Evolutionary conservation across 257 asterid genomes (phyloP), one percentile per base, ranked within the genome.

Genomic region (Solanum ossicruentum): DNA sequence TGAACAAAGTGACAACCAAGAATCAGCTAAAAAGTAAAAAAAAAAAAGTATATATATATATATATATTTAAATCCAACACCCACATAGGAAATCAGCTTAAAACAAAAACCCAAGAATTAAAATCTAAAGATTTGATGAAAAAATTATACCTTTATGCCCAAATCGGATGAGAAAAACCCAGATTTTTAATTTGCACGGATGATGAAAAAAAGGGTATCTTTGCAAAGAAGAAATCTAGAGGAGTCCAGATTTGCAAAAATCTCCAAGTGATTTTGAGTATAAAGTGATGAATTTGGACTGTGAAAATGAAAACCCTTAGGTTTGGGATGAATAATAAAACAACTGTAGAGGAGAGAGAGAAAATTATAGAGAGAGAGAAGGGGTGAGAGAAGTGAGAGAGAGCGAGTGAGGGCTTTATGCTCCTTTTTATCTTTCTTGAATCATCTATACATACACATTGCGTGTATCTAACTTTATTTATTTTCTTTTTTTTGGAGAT

Each of bases 301-400:
- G 83, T 41, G 83, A 78, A 67, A 78, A 78, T 78, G 18, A 78
- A 28, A 78, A 78, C 83, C 83, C 83, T 78, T 78, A 71, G 79
- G 79, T 78, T 52, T 78, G 65, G 32, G 65, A 52, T 52, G 49
- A 49, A 75, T 4, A 28, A 36, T 36, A 5, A 49, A 63, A 63
- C 67, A 21, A n/a, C 21, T 18, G 15, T 49, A 12, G 61, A 77
- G 61, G 49, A n/a, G 23, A 17, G 82, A 77, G 23, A 17, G 11
- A n/a, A 71, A 71, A 16, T 16, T 23, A 39, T 26, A 78, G 66
- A 52, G 66, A 78, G 65, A 26, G 63, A 51, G 54, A 32, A 36
- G 26, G 17, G 52, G 39, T 10, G 21, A 32, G 43, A 71, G 28
- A 18, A 5, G 23, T 21, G 49, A 43, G 55, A 72, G 32, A 28